Conservation (phyloP, 768 basidiomycete genomes). For the Suillus luteus region DNA sequence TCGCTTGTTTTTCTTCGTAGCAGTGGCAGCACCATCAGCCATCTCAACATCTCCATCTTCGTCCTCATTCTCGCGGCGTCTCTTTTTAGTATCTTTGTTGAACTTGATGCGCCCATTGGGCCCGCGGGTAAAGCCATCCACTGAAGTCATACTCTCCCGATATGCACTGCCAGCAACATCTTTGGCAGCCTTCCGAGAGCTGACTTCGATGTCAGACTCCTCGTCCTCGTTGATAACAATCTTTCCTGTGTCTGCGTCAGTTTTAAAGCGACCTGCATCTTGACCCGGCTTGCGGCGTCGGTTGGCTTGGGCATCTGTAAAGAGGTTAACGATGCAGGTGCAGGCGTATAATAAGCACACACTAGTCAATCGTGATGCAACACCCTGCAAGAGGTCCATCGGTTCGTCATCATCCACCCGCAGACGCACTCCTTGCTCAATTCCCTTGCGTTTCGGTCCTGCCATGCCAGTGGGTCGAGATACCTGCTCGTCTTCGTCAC, state of each 20-base stretch:
- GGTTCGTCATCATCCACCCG: constrained; percentile 90
- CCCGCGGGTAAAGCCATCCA: constrained; percentile 88
- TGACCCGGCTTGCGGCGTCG: constrained; percentile 79
- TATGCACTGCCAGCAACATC: constrained; percentile 77
- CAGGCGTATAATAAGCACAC: constrained; percentile 29
- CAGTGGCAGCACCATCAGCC: constrained; percentile 62
- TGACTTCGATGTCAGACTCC: constrained; percentile 47
- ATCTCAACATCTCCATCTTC: constrained; percentile 71
- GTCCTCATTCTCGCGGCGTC: constrained; percentile 69
- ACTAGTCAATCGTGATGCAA: constrained; percentile 71
- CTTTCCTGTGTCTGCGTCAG: constrained; percentile 79
- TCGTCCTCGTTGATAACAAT: constrained; percentile 71
- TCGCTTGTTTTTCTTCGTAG: constrained; percentile 49
- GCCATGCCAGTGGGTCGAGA: constrained; percentile 27
- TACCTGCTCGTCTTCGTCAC: constrained; percentile 55
- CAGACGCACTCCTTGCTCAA: constrained; percentile 60
- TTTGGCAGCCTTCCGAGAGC: constrained; percentile 44
- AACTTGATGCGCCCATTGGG: constrained; percentile 87
- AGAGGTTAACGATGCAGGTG: background rate
- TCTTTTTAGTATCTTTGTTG: constrained; percentile 96
- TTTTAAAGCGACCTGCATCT: constrained; percentile 85
- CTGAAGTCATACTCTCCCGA: constrained; percentile 77
- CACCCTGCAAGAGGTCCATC: constrained; percentile 90
- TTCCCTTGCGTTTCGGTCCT: constrained; percentile 37
- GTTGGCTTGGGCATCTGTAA: constrained; percentile 44